phyloP scores from a whole-genome alignment of 2,329 filamentous ascomycete genomes.

The Fusarium subglutinans region DNA sequence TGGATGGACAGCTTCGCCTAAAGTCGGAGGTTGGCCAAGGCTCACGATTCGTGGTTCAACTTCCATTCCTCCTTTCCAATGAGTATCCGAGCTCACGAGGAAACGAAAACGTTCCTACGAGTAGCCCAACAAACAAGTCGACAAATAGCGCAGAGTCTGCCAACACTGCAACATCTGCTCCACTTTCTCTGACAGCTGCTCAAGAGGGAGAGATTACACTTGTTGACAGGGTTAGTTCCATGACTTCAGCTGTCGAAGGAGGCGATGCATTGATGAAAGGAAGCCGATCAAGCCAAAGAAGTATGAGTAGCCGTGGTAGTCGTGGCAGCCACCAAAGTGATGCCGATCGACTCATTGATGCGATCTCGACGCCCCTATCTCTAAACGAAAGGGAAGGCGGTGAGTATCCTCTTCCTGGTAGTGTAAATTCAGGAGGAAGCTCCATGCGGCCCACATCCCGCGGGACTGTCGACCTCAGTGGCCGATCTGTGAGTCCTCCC shows the following conservation, averaged over 20 bases:
- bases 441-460: constrained; percentile 14
- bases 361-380: constrained; percentile 69
- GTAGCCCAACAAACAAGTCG: constrained; percentile 4
- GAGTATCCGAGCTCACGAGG: constrained; percentile 42
- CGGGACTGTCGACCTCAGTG: background rate
- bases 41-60: constrained; percentile 81
- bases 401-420: constrained; percentile 43
- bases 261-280: constrained; percentile 12
- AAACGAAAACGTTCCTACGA: background rate
- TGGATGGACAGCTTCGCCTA: constrained; percentile 86
- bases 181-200: constrained; percentile 40
- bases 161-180: constrained; percentile 31
- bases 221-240: constrained; percentile 57
- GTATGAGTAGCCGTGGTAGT: constrained; percentile 53
- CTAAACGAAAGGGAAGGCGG: constrained; percentile 49
- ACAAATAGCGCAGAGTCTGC: constrained; percentile 29
- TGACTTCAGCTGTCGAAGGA: constrained; percentile 18
- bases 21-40: constrained; percentile 86
- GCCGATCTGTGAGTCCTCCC: constrained; percentile 23
- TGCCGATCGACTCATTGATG: constrained; percentile 76
- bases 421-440: constrained; percentile 21
- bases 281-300: constrained; percentile 44
- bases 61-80: constrained; percentile 75
- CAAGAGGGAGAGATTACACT: constrained; percentile 68
- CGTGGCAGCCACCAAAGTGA: constrained; percentile 66